Evolutionary conservation across 179 eudicot species (phyloP), one percentile per base, ranked within the genome.

Genomic region (Spinacia oleracea): DNA sequence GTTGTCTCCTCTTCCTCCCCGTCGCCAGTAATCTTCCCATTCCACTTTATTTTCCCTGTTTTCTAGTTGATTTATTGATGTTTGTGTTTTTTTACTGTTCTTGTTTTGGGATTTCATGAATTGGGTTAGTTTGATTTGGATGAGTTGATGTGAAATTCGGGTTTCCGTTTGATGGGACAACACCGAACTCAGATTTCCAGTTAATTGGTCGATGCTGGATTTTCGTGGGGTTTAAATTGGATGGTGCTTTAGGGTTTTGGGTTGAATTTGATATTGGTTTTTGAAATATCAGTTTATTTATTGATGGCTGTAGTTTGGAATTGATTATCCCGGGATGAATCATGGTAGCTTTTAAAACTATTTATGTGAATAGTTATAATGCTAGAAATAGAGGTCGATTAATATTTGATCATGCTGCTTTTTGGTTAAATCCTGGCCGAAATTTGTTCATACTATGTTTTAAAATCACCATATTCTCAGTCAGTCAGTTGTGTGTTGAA

Each of bases 1-100:
- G 31, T 50, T 46, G 21, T 55, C 12, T 31, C 85, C 18, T 80
- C 59, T 35, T 64, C 86, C n/a, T 76, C 85, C 60, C 42, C 88
- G 3, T 53, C 84, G 21, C 72, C 82, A 81, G 87, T 84, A n/a
- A 35, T 67, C 55, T 75, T 40, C 38, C 50, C 32, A 10, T 70
- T 67, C 84, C 21, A 25, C 16, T 29, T 23, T 29, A 40, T 10
- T 64, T 76, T 55, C 3, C 20, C 58, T 53, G 6, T 53, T 16
- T 35, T 72, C 11, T 27, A 14, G 25, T 60, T 42, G 35, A 60
- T 74, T 40, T 50, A 3, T 16, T 62, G 20, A 21, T 77, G 21
- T n/a, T 25, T 48, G 53, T 29, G 31, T 12, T 40, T 31, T 31
- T 46, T 48, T 1, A 20, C 15, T 71, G 42, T 12, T 48, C 29